Base-by-base conservation (phyloP, 1,284 basidiomycete species). In the Leccinum cinnamomeum region DNA sequence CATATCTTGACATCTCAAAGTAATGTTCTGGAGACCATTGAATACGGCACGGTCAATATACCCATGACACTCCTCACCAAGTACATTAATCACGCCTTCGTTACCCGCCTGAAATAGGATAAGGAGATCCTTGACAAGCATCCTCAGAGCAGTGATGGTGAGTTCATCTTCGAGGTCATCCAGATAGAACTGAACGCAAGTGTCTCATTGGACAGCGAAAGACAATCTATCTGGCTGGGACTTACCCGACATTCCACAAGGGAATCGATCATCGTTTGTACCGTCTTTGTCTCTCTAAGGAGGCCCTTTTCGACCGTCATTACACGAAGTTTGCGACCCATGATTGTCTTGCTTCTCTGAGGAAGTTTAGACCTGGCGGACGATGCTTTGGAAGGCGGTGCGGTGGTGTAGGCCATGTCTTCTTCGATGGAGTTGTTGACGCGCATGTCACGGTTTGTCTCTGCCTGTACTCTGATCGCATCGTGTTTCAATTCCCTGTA, bases 251-350 rank as follows among this genome's bases (percentile, higher is more conserved):
- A 96, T 71, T 94, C 91, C 50, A 97, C 84, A 66, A 98, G 79
- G 1, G 91, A 76, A 74, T 95, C 93, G 69, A 98, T 89, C 82
- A 95, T 90, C 67, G 84, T 85, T 76, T 99, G 97, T 1, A 98
- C 92, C 53, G 88, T 85, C 74, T 89, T 92, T 6, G 95, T 97
- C 77, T 99, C 97, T 63, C 95, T 84, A 62, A 99, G 76, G 57
- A 99, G 78, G 4, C 97, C 97, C 76, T 97, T 98, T 74, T 99
- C 97, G 16, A 99, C 97, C 0, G 92, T 92, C 84, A 99, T 90
- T 46, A 91, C 85, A 63, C 97, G 83, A 67, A 99, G 77, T 70
- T 97, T 93, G 67, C 92, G 81, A 18, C 91, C 90, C 70, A 84
- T 81, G n/a, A 91, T 82, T 0, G 91, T 92, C 75, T 91, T 92